Conservation (phyloP, 306 rosid genomes). For the Canavalia gladiata region DNA sequence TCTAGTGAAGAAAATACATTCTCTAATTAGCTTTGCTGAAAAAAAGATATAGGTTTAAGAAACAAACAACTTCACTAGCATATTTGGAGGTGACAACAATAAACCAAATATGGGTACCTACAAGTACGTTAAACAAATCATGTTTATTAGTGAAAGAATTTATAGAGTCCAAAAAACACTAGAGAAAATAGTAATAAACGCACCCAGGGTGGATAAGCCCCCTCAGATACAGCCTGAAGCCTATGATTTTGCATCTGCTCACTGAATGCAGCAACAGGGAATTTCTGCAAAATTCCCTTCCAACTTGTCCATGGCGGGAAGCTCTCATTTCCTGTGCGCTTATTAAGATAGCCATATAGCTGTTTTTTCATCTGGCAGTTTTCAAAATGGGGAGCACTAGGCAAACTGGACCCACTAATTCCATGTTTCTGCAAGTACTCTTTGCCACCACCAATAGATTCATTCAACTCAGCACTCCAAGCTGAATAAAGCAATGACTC, state of each 20-base stretch:
- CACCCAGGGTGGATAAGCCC: conserved; percentile 90
- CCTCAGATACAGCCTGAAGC: conserved; percentile 57
- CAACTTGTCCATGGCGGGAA: conserved; percentile 84
- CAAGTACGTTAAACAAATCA: conserved; percentile 6
- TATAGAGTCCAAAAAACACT: neutral
- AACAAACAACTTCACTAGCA: conserved; percentile 8
- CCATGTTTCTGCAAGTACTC: conserved; percentile 55
- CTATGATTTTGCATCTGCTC: conserved; percentile 50
- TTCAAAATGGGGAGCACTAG: conserved; percentile 89
- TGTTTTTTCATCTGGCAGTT: conserved; percentile 67
- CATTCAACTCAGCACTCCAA: conserved; percentile 70
- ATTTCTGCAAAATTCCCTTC: conserved; percentile 67
- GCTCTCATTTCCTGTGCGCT: conserved; percentile 59
- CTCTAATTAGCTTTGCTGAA: neutral
- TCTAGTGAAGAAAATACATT: conserved; percentile 5
- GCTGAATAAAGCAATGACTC: conserved; percentile 70
- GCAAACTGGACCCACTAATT: conserved; percentile 57
- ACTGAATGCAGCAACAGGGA: conserved; percentile 57
- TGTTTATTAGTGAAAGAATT: neutral
- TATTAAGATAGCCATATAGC: conserved; percentile 59
- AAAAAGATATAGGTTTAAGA: neutral
- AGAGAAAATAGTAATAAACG: conserved; percentile 39
- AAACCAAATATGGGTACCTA: neutral
- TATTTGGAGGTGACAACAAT: neutral
- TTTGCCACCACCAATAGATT: conserved; percentile 40